Evolutionary conservation across 805 yeast genomes (phyloP).

Genomic region (Starmerella powellii): DNA sequence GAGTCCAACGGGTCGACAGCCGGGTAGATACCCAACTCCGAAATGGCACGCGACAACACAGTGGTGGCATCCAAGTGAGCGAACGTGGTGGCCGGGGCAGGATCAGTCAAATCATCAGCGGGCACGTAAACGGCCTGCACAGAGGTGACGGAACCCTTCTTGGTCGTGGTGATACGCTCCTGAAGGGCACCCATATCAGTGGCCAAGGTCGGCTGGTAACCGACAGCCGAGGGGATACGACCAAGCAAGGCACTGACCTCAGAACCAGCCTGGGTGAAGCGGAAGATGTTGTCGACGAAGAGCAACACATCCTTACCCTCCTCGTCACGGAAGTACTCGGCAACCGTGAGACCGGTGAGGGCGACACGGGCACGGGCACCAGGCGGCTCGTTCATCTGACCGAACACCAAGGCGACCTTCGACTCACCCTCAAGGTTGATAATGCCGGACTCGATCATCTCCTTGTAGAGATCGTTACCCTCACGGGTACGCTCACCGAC

Average conservation of each 20-base stretch:
- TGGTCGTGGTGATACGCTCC: constrained; percentile 99
- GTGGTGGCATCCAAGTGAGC: constrained; percentile 99
- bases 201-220: constrained; percentile 99
- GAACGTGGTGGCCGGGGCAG: constrained; percentile 99
- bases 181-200: constrained; percentile 99
- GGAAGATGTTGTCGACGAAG: constrained; percentile 99
- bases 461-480: constrained; percentile 99
- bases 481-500: constrained; percentile 99
- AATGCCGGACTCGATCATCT: constrained; percentile 99
- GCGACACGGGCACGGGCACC: constrained; percentile 99
- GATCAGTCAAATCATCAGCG: constrained; percentile 99
- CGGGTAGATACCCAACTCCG: constrained; percentile 99
- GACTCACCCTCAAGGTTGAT: constrained; percentile 99
- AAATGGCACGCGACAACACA: constrained; percentile 98
- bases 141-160: constrained; percentile 99
- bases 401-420: constrained; percentile 97
- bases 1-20: constrained; percentile 99
- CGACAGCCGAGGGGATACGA: constrained; percentile 99
- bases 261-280: constrained; percentile 99
- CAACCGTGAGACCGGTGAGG: constrained; percentile 97
- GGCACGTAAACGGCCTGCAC: constrained; percentile 99
- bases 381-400: constrained; percentile 99
- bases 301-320: constrained; percentile 99
- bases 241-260: constrained; percentile 99
- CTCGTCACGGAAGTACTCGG: constrained; percentile 99